Conservation (phyloP, 441 rosid genomes). For the Croton setiger region DNA sequence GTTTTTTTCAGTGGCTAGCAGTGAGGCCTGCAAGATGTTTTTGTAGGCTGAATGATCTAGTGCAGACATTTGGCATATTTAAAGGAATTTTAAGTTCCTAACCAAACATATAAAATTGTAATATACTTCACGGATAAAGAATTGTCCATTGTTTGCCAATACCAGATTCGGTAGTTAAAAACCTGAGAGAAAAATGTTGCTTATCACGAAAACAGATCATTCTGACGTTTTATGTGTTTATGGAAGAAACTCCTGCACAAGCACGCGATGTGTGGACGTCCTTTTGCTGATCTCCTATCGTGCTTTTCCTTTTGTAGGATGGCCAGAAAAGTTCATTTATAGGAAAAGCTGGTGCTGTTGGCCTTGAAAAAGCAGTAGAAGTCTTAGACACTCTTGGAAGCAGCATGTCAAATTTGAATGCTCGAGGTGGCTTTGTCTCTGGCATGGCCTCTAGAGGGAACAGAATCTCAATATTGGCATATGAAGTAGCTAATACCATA, state of each 20-base stretch:
- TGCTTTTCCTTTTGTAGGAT: slow-evolving; percentile 30
- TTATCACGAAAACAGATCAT: background rate
- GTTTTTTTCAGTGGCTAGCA: slow-evolving; percentile 4
- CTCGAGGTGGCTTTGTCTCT: slow-evolving; percentile 49
- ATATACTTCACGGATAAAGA: background rate
- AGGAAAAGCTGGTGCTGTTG: slow-evolving; percentile 64
- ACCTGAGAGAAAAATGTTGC: background rate
- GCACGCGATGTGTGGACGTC: background rate
- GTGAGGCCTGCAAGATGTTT: background rate
- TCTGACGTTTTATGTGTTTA: background rate
- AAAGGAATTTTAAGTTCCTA: background rate
- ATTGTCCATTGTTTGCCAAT: background rate
- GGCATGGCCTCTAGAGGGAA: slow-evolving; percentile 52
- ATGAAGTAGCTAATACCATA: slow-evolving; percentile 89
- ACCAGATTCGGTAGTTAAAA: background rate
- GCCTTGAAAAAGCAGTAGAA: slow-evolving; percentile 74
- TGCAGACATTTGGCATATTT: background rate
- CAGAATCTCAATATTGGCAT: slow-evolving; percentile 59
- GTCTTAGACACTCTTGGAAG: slow-evolving; percentile 85
- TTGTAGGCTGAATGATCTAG: background rate
- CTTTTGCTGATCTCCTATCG: background rate
- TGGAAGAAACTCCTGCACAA: background rate
- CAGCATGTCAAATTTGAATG: slow-evolving; percentile 73
- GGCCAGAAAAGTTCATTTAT: slow-evolving; percentile 58
- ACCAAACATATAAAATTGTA: no score